These are phyloP conservation scores for Phaffomyces thermotolerans DNA, from an alignment of 805 yeast species.

Conservation along the genomic window DNA sequence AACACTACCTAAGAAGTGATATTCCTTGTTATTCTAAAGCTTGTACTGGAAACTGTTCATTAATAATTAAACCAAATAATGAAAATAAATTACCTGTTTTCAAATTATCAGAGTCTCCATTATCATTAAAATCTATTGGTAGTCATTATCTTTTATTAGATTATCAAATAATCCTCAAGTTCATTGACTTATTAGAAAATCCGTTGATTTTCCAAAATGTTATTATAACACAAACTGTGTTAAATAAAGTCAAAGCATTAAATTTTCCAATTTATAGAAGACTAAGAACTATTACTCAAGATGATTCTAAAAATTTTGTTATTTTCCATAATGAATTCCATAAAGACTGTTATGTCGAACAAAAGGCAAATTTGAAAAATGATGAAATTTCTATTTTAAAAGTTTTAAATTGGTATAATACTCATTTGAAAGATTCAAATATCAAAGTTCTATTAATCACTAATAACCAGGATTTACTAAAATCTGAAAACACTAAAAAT, in stretches of 20 bases:
- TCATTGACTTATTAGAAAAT: slow-evolving; percentile 84
- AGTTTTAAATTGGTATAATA: slow-evolving; percentile 62
- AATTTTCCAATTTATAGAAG: slow-evolving; percentile 86
- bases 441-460: slow-evolving; percentile 56
- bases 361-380: slow-evolving; percentile 59
- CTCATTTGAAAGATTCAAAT: slow-evolving; percentile 43
- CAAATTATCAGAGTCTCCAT: slow-evolving; percentile 58
- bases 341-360: slow-evolving; percentile 30
- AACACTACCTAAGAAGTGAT: slow-evolving; percentile 87
- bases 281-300: slow-evolving; percentile 65
- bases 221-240: slow-evolving; percentile 88
- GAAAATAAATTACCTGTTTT: slow-evolving; percentile 60
- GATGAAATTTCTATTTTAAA: slow-evolving; percentile 77
- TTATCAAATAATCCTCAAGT: slow-evolving; percentile 80
- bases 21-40: slow-evolving; percentile 80
- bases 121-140: slow-evolving; percentile 34
- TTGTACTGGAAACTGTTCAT: slow-evolving; percentile 54
- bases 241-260: slow-evolving; percentile 86
- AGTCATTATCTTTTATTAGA: slow-evolving; percentile 81
- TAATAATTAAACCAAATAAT: slow-evolving; percentile 51
- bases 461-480: slow-evolving; percentile 46
- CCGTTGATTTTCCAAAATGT: slow-evolving; percentile 76
- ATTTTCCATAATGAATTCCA: slow-evolving; percentile 92
- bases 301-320: slow-evolving; percentile 64
- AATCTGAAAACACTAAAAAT: slow-evolving; percentile 37